Percentiles rank a stretch among this genome's conserved stretches.
These are phyloP conservation scores for Corrigiola litoralis DNA, from an alignment of 179 eudicot species.

Conservation along the genomic window DNA sequence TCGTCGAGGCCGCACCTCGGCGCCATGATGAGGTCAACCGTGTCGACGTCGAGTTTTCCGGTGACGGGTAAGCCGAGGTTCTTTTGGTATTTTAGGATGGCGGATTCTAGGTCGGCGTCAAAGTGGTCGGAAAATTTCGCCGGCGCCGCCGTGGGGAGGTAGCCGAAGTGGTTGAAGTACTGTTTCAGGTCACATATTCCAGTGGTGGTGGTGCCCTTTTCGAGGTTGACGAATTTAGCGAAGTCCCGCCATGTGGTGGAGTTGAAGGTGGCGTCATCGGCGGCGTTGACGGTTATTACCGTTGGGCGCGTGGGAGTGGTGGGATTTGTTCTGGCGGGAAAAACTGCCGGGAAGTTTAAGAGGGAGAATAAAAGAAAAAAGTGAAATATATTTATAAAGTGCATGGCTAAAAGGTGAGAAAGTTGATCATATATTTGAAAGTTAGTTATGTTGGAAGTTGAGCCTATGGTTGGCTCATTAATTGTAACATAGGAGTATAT, in stretches of 20 bases:
- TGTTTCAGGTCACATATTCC: conserved; percentile 66
- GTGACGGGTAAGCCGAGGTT: conserved; percentile 51
- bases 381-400: conserved; percentile 4
- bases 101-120: conserved; percentile 48
- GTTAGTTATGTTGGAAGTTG: conserved; percentile 36
- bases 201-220: conserved; percentile 44
- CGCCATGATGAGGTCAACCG: conserved; percentile 43
- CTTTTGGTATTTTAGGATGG: conserved; percentile 50
- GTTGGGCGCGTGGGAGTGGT: conserved; percentile 9
- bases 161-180: conserved; percentile 80
- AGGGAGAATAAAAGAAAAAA: conserved; percentile 2
- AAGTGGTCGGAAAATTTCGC: conserved; percentile 42
- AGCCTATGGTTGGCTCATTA: conserved; percentile 4
- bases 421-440: no score
- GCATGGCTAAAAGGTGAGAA: conserved; percentile 17
- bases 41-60: conserved; percentile 56
- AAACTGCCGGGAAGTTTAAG: background rate
- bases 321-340: conserved; percentile 47
- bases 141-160: conserved; percentile 31
- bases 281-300: conserved; percentile 17
- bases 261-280: background rate
- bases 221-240: conserved; percentile 42
- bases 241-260: conserved; percentile 47
- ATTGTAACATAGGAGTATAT: background rate
- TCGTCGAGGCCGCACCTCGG: conserved; percentile 77